Conservation (phyloP, 192 early-diverging fungal species). For the Mortierella antarctica region DNA sequence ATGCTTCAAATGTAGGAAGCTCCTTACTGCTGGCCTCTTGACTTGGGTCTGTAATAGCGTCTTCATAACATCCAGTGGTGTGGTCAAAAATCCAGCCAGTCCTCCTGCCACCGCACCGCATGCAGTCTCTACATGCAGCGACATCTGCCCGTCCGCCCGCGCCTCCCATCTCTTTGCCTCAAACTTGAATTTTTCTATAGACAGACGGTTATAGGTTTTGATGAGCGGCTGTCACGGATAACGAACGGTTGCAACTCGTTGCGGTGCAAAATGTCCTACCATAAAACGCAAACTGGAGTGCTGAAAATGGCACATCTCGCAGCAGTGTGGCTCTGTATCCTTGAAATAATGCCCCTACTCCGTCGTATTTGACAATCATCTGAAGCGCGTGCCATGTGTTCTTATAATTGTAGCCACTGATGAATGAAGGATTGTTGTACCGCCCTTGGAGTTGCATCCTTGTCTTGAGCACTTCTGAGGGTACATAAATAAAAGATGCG, state of each 20-base stretch:
- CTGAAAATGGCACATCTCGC: conserved; percentile 68
- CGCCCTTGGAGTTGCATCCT: conserved; percentile 83
- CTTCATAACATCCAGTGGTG: conserved; percentile 69
- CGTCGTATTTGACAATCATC: conserved; percentile 72
- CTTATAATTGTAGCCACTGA: conserved; percentile 77
- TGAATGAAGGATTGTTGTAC: conserved; percentile 75
- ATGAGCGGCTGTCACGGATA: not conserved
- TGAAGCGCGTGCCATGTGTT: conserved; percentile 70
- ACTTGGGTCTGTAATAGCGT: conserved; percentile 67
- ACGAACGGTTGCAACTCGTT: not conserved
- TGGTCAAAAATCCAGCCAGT: conserved; percentile 68
- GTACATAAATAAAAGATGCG: conserved; percentile 68
- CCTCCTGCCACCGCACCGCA: conserved; percentile 67
- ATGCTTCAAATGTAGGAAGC: not conserved
- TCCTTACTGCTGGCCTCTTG: conserved; percentile 35
- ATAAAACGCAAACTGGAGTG: conserved; percentile 70
- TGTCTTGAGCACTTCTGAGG: conserved; percentile 77
- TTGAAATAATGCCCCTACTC: conserved; percentile 66
- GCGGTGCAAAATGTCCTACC: conserved; percentile 45
- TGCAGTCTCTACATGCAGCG: conserved; percentile 55
- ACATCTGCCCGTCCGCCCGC: conserved; percentile 55
- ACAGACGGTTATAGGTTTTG: not conserved
- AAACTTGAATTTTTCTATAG: conserved; percentile 66
- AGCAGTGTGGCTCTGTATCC: conserved; percentile 67
- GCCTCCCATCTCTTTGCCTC: conserved; percentile 52